Evolutionary conservation across 192 early-diverging fungal genomes (phyloP).

Genomic region (Coemansia sp.): DNA sequence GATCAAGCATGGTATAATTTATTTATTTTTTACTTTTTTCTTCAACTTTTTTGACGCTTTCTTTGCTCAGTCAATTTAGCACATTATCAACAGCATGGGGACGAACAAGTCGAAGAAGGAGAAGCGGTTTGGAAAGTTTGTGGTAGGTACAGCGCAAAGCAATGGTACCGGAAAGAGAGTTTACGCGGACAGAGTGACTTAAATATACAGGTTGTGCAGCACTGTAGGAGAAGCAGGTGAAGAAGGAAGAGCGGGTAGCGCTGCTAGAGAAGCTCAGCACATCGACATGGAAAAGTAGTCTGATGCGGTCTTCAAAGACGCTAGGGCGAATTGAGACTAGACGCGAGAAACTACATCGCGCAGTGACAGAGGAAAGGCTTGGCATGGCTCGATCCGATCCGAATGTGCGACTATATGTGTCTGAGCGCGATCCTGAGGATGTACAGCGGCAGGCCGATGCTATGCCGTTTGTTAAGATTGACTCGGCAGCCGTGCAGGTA

Average conservation of each 20-base stretch:
- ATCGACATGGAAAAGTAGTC: conserved; percentile 67
- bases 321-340: conserved; percentile 69
- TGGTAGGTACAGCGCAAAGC: conserved; percentile 49
- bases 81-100: conserved; percentile 31
- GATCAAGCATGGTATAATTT: conserved; percentile 1
- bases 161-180: no score
- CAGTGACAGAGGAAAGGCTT: conserved; percentile 64
- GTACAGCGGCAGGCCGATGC: conserved; percentile 18
- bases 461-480: conserved; percentile 1
- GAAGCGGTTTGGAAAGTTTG: conserved; percentile 76
- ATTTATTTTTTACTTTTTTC: conserved; percentile 3
- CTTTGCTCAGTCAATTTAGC: background rate
- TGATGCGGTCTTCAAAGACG: conserved; percentile 68
- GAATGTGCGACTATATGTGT: conserved; percentile 59
- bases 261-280: conserved; percentile 63
- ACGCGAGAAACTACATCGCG: conserved; percentile 65
- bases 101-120: conserved; percentile 64
- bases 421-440: conserved; percentile 54
- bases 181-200: no score
- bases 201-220: no score
- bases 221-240: conserved; percentile 69
- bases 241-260: conserved; percentile 71
- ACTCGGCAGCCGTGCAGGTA: background rate
- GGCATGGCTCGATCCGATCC: conserved; percentile 62
- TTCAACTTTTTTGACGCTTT: background rate